These are phyloP conservation scores for Magnaporthales sp. DNA, from an alignment of 2,329 filamentous ascomycete genomes.

Conservation along the genomic window DNA sequence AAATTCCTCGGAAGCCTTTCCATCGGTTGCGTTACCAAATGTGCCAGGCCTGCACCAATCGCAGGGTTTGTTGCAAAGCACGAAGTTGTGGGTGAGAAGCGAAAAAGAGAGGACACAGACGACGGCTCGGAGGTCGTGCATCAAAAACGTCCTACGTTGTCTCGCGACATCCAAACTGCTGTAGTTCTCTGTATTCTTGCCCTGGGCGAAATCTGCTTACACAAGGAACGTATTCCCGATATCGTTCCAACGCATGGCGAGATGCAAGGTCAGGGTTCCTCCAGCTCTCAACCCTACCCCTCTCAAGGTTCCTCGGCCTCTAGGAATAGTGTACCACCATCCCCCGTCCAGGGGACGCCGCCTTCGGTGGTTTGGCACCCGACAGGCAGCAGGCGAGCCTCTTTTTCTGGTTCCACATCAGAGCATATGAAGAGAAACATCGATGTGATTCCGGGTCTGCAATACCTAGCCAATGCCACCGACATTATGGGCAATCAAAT, in stretches of 20 bases:
- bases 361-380: constrained; percentile 35
- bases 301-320: constrained; percentile 14
- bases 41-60: background rate
- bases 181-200: constrained; percentile 77
- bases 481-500: constrained; percentile 78
- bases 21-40: constrained; percentile 15
- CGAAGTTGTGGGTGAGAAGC: constrained; percentile 31
- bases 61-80: background rate
- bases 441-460: constrained; percentile 79
- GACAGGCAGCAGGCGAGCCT: constrained; percentile 44
- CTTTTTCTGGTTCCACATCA: constrained; percentile 32
- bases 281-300: background rate
- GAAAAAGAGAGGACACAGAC: constrained; percentile 45
- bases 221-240: constrained; percentile 44
- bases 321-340: constrained; percentile 42
- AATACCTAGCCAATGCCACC: constrained; percentile 80
- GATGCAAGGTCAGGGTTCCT: background rate
- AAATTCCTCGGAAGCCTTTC: constrained; percentile 42
- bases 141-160: constrained; percentile 13
- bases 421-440: constrained; percentile 47
- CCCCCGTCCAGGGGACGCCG: constrained; percentile 46
- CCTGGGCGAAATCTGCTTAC: constrained; percentile 70
- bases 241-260: constrained; percentile 34
- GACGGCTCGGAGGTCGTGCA: constrained; percentile 15
- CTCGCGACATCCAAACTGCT: constrained; percentile 67